Evolutionary conservation across 106 monocot species (phyloP), one percentile per base, ranked within the genome.

Genomic region (Dendrobium officinale): DNA sequence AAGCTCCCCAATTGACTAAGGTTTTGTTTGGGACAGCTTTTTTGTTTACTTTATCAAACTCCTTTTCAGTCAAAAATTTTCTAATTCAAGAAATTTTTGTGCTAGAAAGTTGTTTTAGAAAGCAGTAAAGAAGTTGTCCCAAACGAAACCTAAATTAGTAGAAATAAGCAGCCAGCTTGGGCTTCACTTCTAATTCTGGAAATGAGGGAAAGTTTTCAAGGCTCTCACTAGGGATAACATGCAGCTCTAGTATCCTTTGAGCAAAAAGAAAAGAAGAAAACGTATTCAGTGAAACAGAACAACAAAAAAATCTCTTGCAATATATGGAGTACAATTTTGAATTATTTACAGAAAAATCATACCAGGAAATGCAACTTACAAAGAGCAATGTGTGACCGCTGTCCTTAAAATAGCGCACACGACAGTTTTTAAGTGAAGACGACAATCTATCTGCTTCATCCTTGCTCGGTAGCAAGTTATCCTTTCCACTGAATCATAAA

Each of bases 331-430:
- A 70, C 33, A 70, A n/a, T 64, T 22, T 64, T 26, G 64, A 24
- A 64, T n/a, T 72, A 72, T 72, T 13, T 40, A 72, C 2, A 15
- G 33, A 72, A 72, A 72, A 33, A 11, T 11, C 15, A 72, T 5
- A 72, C 72, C 15, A 48, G 22, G 9, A 9, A 70, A 48, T 79
- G 20, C 43, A 29, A 44, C 85, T 78, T 51, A 95, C 98, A 91
- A 99, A 84, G 48, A 99, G 81, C 59, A 99, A 76, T 42, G 98
- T 88, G 51, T 99, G 98, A 20, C 98, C 95, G 80, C 86, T 95
- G 79, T 93, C 95, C 41, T 99, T 95, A 66, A 95, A 99, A 80
- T 90, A 84, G 42, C 98, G 90, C 82, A 91, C 91, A 81, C 59
- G 91, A 78, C 95, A 93, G 42, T 87, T 86, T 80, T 95, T 89